Conservation (phyloP, 805 yeast species). For the Wickerhamomyces queroliae region DNA sequence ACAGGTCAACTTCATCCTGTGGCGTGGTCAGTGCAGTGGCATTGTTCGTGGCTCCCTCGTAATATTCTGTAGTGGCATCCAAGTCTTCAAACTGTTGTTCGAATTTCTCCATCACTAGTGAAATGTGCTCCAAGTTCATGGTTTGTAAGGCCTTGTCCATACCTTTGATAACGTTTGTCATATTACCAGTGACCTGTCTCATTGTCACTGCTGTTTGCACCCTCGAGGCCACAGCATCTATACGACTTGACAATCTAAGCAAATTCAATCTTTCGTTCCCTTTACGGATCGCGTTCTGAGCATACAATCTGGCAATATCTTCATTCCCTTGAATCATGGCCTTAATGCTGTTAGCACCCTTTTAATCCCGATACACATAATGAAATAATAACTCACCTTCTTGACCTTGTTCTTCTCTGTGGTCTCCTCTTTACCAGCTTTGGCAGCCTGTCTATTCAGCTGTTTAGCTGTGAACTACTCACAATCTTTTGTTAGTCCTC, state of each 20-base stretch:
- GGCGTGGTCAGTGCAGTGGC: slow-evolving; percentile 89
- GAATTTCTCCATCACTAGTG: slow-evolving; percentile 94
- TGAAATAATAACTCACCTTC: slow-evolving; percentile 34
- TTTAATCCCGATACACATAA: background rate
- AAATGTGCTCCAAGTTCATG: slow-evolving; percentile 90
- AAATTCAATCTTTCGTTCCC: slow-evolving; percentile 80
- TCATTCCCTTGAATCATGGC: slow-evolving; percentile 80
- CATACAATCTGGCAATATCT: slow-evolving; percentile 91
- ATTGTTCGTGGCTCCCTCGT: slow-evolving; percentile 83
- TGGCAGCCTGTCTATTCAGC: slow-evolving; percentile 81
- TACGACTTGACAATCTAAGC: slow-evolving; percentile 76
- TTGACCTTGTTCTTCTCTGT: slow-evolving; percentile 84
- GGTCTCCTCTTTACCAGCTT: slow-evolving; percentile 86
- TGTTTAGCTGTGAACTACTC: slow-evolving; percentile 85
- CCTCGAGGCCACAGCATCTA: slow-evolving; percentile 93
- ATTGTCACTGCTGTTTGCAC: slow-evolving; percentile 98
- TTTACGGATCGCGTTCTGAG: slow-evolving; percentile 93
- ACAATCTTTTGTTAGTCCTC: background rate
- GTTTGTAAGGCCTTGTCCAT: slow-evolving; percentile 95
- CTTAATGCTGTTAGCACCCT: slow-evolving; percentile 8
- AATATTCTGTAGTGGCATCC: slow-evolving; percentile 89
- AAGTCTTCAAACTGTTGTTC: slow-evolving; percentile 94
- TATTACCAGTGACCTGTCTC: slow-evolving; percentile 91
- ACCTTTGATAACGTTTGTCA: slow-evolving; percentile 89
- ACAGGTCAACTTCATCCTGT: slow-evolving; percentile 88